phyloP scores from a whole-genome alignment of 2,329 filamentous ascomycete genomes.

The Colletotrichum brevisporum region DNA sequence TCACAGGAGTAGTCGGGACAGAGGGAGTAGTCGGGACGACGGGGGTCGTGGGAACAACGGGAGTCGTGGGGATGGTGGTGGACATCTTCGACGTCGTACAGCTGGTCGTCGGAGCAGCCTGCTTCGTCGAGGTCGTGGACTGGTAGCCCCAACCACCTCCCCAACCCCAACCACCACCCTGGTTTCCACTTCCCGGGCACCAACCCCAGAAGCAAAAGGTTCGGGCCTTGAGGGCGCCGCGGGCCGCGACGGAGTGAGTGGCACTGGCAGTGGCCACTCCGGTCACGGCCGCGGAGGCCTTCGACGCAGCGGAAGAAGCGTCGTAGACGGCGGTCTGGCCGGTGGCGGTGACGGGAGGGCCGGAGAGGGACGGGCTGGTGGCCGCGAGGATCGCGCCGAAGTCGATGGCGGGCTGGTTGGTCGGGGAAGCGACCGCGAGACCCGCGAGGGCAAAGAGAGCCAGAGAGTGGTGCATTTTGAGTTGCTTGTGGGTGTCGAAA shows the following conservation, averaged over 20 bases:
- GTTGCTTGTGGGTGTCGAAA: neutral
- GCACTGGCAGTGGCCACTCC: conserved; percentile 30
- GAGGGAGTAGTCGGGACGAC: neutral
- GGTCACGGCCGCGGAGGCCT: conserved; percentile 14
- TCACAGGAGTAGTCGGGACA: neutral
- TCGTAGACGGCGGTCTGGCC: conserved; percentile 30
- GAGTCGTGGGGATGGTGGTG: neutral
- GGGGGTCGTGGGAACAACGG: neutral
- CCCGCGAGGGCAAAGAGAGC: conserved; percentile 30
- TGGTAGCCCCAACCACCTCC: neutral
- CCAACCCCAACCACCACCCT: neutral
- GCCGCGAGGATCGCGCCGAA: conserved; percentile 22
- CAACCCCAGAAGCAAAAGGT: conserved; percentile 20
- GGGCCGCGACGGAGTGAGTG: conserved; percentile 17
- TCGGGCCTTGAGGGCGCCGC: conserved; percentile 7
- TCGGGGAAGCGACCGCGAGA: conserved; percentile 25
- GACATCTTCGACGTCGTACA: conserved; percentile 1
- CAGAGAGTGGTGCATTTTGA: conserved; percentile 24
- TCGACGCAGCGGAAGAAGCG: neutral
- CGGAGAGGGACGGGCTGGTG: neutral
- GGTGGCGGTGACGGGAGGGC: conserved; percentile 20
- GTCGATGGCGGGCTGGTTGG: conserved; percentile 12
- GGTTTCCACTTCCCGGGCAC: neutral
- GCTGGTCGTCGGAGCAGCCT: neutral
- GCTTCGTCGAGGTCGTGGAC: neutral